phyloP scores from a whole-genome alignment of 495 filamentous ascomycete species.

The Neurospora intermedia region DNA sequence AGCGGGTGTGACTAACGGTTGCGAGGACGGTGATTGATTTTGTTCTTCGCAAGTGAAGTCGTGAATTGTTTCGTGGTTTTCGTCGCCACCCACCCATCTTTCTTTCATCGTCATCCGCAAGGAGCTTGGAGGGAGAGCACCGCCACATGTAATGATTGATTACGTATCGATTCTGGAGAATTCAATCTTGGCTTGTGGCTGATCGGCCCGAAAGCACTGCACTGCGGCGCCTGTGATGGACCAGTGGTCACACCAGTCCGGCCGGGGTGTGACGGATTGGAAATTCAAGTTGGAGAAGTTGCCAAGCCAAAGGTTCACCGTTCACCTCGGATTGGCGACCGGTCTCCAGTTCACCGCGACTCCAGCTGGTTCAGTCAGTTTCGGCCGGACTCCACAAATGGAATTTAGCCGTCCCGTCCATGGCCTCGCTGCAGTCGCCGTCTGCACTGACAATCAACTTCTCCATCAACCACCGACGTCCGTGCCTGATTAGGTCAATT shows the following conservation, averaged over 20 bases:
- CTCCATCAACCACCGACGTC: not conserved
- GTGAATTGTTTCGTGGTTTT: not conserved
- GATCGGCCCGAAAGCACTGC: not conserved
- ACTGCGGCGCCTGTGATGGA: no score
- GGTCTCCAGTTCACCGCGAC: not conserved
- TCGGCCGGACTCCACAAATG: not conserved
- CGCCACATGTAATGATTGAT: not conserved
- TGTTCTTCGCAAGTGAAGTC: not conserved
- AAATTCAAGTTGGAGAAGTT: no score
- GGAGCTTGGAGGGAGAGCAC: not conserved
- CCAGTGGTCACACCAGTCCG: no score
- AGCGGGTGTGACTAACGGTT: not conserved
- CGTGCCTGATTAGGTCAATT: not conserved
- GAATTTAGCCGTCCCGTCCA: not conserved
- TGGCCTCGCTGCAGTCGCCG: not conserved
- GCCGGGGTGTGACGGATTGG: no score
- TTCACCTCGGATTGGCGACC: not conserved
- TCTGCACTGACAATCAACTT: not conserved
- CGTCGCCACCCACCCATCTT: not conserved
- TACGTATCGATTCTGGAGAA: not conserved
- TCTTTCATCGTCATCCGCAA: not conserved
- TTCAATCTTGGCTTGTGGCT: not conserved
- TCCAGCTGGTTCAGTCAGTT: not conserved
- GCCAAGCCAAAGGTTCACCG: not conserved
- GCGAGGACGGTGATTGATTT: not conserved